Conservation (phyloP, 2,329 filamentous ascomycete species). For the Amylocarpus encephaloides region DNA sequence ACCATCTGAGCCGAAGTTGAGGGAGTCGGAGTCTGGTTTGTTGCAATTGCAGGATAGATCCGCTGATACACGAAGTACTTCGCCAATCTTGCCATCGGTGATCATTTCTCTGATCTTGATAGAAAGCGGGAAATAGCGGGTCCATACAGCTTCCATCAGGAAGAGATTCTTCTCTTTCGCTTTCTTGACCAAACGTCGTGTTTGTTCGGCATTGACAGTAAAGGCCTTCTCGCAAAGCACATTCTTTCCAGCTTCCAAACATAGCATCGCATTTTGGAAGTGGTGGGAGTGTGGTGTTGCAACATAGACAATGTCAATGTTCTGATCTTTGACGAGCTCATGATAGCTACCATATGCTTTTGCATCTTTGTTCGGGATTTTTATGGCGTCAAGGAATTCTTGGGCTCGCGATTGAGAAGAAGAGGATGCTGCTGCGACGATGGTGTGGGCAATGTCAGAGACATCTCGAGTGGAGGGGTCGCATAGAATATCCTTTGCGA, state of each 20-base stretch:
- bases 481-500: slow-evolving; percentile 57
- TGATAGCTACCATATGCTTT: slow-evolving; percentile 61
- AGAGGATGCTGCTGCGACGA: slow-evolving; percentile 60
- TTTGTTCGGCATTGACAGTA: slow-evolving; percentile 61
- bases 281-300: slow-evolving; percentile 69
- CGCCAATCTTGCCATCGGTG: slow-evolving; percentile 32
- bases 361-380: slow-evolving; percentile 45
- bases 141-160: slow-evolving; percentile 66
- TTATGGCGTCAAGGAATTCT: slow-evolving; percentile 53
- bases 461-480: slow-evolving; percentile 55
- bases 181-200: slow-evolving; percentile 51
- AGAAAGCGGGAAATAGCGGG: slow-evolving; percentile 61
- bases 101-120: slow-evolving; percentile 50
- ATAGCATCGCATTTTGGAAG: slow-evolving; percentile 62
- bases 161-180: slow-evolving; percentile 54
- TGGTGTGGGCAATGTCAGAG: slow-evolving; percentile 53
- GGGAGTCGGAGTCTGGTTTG: slow-evolving; percentile 43
- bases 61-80: slow-evolving; percentile 38
- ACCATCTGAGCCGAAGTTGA: slow-evolving; percentile 26
- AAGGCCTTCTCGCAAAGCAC: slow-evolving; percentile 69
- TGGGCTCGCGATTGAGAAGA: slow-evolving; percentile 52
- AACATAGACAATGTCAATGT: slow-evolving; percentile 63
- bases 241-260: slow-evolving; percentile 59
- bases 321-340: slow-evolving; percentile 56
- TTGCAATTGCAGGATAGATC: slow-evolving; percentile 41